Evolutionary conservation across 116 monocot genomes (phyloP).

Genomic region (Posidonia oceanica): DNA sequence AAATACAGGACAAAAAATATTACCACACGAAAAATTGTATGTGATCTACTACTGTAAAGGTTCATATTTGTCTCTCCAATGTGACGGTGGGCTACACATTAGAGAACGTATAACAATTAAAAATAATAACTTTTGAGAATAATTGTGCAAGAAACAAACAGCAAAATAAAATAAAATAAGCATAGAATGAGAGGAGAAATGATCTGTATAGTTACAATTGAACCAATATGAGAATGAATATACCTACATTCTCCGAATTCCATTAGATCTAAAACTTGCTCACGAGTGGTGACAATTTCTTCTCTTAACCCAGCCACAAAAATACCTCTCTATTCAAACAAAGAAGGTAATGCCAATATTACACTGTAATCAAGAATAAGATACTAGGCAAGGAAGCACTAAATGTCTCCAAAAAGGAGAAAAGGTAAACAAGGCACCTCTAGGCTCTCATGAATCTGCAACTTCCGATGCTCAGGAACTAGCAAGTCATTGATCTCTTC

Average conservation of each 20-base stretch:
- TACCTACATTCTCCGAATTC: constrained; percentile 88
- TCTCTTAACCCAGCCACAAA: constrained; percentile 95
- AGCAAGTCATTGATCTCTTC: constrained; percentile 98
- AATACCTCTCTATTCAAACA: constrained; percentile 66
- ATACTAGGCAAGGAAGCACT: not conserved
- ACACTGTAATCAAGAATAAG: not conserved
- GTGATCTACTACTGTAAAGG: constrained; percentile 90
- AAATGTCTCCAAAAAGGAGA: not conserved
- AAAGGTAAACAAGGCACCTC: constrained; percentile 48
- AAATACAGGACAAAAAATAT: not conserved
- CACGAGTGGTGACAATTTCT: constrained; percentile 78
- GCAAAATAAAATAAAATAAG: not conserved
- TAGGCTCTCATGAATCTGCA: constrained; percentile 86
- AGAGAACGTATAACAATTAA: not conserved
- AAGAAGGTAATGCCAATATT: not conserved
- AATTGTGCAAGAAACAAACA: too few relatives aligned
- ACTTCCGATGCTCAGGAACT: constrained; percentile 80
- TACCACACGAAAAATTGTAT: constrained; percentile 97
- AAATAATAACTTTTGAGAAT: not conserved
- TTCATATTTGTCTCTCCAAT: constrained; percentile 99
- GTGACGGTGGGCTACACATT: constrained; percentile 76
- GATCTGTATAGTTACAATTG: not conserved
- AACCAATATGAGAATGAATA: not conserved
- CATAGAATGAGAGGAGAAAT: not conserved
- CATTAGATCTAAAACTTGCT: constrained; percentile 85